Evolutionary conservation across 257 asterid genomes (phyloP).

Genomic region (Lycium barbarum): DNA sequence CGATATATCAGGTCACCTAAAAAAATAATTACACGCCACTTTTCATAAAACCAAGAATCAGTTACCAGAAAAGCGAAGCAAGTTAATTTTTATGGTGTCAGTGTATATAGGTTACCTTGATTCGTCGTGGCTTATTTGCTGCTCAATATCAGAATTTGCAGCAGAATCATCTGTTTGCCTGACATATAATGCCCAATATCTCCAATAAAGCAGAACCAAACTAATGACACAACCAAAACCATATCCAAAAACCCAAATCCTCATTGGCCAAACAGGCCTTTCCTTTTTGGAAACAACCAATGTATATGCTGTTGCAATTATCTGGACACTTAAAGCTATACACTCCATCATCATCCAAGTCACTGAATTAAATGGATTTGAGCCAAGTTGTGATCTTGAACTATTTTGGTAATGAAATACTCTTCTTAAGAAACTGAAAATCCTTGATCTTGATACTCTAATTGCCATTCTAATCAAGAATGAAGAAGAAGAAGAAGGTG

Average conservation of each 20-base stretch:
- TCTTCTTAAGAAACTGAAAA: constrained; percentile 77
- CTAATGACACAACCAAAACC: constrained; percentile 72
- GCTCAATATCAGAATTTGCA: constrained; percentile 63
- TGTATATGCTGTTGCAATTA: constrained; percentile 47
- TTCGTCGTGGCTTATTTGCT: constrained; percentile 61
- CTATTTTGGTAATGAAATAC: constrained; percentile 91
- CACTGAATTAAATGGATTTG: constrained; percentile 80
- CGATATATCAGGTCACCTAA: no score
- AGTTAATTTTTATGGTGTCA: neutral
- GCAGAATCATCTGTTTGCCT: constrained; percentile 39
- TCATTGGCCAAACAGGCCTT: constrained; percentile 94
- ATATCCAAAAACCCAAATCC: constrained; percentile 84
- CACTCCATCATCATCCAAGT: constrained; percentile 80
- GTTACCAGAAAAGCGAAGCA: no score
- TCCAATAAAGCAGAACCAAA: constrained; percentile 55
- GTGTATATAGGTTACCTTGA: constrained; percentile 61
- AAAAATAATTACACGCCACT: no score
- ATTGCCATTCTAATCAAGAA: constrained; percentile 70
- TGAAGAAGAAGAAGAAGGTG: constrained; percentile 32
- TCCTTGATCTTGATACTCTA: constrained; percentile 74
- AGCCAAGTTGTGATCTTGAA: constrained; percentile 76
- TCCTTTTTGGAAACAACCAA: constrained; percentile 63
- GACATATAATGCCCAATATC: constrained; percentile 49
- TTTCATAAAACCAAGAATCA: no score
- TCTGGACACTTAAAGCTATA: constrained; percentile 59